A percentile compares a stretch with the other conserved stretches of the same genome.
These are phyloP conservation scores for Xylariaceae sp. DNA, from an alignment of 2,329 filamentous ascomycete genomes.

Conservation along the genomic window DNA sequence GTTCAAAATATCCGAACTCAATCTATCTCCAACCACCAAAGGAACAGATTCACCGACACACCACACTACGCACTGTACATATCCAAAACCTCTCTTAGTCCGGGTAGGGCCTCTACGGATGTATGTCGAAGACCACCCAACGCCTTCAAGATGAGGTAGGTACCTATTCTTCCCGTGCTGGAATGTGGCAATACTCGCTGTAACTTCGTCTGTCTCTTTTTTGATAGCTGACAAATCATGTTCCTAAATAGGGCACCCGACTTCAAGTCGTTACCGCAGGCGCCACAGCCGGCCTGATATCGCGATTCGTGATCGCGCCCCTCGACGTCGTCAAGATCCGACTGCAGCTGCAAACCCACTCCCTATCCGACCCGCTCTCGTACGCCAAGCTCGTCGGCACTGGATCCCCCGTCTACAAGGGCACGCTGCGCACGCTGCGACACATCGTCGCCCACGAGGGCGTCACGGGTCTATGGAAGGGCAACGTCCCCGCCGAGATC, in stretches of 20 bases:
- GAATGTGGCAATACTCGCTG: neutral
- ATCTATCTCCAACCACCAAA: too few relatives aligned
- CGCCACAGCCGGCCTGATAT: constrained; percentile 74
- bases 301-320: constrained; percentile 89
- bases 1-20: too few relatives aligned
- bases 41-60: neutral
- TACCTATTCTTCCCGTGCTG: neutral
- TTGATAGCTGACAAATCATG: constrained; percentile 7
- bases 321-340: constrained; percentile 98
- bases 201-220: too few relatives aligned
- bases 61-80: too few relatives aligned
- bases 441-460: constrained; percentile 80
- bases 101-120: constrained; percentile 33
- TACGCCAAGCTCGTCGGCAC: constrained; percentile 45
- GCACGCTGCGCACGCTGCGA: constrained; percentile 69
- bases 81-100: constrained; percentile 14
- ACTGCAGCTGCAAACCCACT: constrained; percentile 87
- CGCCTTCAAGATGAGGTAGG: constrained; percentile 58
- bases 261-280: constrained; percentile 55
- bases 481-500: constrained; percentile 91
- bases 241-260: constrained; percentile 44
- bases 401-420: constrained; percentile 64
- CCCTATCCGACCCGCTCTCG: constrained; percentile 68
- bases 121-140: constrained; percentile 40
- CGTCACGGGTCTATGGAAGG: constrained; percentile 88